phyloP scores from a whole-genome alignment of 176 grass and related monocot genomes.

The Triticum turgidum region DNA sequence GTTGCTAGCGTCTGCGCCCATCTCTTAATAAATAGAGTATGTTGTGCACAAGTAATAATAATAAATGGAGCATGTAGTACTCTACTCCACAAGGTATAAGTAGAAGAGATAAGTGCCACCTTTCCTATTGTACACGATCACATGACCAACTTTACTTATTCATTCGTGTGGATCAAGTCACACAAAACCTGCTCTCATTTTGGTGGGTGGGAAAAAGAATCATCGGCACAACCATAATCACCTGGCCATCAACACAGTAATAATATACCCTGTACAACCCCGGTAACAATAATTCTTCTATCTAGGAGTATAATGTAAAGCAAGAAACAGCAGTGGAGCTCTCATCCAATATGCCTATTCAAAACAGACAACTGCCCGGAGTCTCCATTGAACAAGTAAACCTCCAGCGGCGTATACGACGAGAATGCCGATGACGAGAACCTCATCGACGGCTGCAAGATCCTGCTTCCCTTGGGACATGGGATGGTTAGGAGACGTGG shows the following conservation, averaged over 20 bases:
- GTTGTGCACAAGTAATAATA: too few species aligned
- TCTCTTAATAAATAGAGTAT: background rate
- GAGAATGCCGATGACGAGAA: constrained; percentile 14
- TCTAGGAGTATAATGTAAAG: background rate
- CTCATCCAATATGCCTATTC: constrained; percentile 68
- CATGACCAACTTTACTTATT: background rate
- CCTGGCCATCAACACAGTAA: background rate
- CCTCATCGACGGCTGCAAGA: constrained; percentile 79
- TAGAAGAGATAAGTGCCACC: background rate
- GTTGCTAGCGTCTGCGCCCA: background rate
- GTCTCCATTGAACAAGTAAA: constrained; percentile 90
- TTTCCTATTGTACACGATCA: background rate
- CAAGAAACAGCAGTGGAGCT: background rate
- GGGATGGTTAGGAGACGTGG: constrained; percentile 69
- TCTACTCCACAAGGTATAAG: too few species aligned
- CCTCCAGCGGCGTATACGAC: constrained; percentile 71
- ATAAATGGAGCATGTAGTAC: too few species aligned
- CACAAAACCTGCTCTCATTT: constrained; percentile 1
- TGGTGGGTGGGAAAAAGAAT: too few species aligned
- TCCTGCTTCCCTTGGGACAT: constrained; percentile 88
- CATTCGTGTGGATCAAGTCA: background rate
- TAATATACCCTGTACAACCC: constrained; percentile 29
- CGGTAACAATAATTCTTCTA: background rate
- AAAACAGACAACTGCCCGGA: constrained; percentile 84
- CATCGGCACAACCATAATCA: constrained; percentile 2